Conservation (phyloP, 2,329 filamentous ascomycete genomes). For the Stemphylium beticola region DNA sequence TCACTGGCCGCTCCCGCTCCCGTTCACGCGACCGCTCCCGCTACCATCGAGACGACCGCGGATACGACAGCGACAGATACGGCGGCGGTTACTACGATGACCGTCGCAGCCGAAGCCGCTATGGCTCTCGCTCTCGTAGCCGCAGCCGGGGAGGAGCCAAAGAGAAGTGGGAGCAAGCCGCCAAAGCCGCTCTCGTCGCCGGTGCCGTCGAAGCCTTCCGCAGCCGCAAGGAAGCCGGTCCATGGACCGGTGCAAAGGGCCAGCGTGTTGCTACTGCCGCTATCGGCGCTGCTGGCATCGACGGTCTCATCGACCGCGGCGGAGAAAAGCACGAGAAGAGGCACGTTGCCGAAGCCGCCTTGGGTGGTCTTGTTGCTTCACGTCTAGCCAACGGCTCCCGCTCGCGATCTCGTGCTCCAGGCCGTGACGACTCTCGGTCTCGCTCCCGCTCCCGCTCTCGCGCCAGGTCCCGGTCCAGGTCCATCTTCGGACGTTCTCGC, state of each 20-base stretch:
- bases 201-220: constrained; percentile 93
- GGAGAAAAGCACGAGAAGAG: constrained; percentile 77
- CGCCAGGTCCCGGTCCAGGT: constrained; percentile 59
- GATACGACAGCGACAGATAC: constrained; percentile 53
- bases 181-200: constrained; percentile 87
- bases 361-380: constrained; percentile 87
- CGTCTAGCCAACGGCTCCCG: constrained; percentile 81
- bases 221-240: constrained; percentile 84
- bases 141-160: constrained; percentile 55
- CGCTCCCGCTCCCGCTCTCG: constrained; percentile 68
- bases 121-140: constrained; percentile 62
- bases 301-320: constrained; percentile 73
- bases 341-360: constrained; percentile 82
- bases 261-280: constrained; percentile 91
- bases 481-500: constrained; percentile 45
- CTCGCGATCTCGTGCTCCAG: constrained; percentile 61
- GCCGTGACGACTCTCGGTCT: constrained; percentile 50
- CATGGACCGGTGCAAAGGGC: constrained; percentile 89
- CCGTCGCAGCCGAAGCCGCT: constrained; percentile 51
- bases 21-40: constrained; percentile 53
- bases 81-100: constrained; percentile 26
- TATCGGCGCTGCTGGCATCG: constrained; percentile 81
- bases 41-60: constrained; percentile 53
- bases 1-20: constrained; percentile 64
- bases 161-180: constrained; percentile 71